Conservation (phyloP, 768 basidiomycete genomes). For the Termitomyces sp. region DNA sequence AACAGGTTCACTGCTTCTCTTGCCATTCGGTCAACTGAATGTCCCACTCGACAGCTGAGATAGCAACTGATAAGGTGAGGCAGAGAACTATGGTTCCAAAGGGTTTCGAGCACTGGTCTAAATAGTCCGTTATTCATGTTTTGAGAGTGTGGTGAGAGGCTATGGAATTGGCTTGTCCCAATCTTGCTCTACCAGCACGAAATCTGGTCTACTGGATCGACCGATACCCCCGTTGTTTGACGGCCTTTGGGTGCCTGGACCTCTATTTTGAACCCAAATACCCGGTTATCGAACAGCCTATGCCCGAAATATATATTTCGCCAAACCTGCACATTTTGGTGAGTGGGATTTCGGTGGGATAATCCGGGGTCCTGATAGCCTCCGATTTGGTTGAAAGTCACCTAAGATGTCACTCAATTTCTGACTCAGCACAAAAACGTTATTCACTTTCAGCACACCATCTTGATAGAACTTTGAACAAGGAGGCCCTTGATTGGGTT, state of each 20-base stretch:
- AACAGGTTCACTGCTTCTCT: not conserved
- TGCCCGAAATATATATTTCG: not conserved
- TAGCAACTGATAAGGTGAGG: no score
- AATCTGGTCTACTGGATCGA: not conserved
- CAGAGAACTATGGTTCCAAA: no score
- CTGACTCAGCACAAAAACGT: slow-evolving; percentile 11
- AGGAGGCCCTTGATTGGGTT: slow-evolving; percentile 8
- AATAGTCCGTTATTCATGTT: not conserved
- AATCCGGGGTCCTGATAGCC: not conserved
- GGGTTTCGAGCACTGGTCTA: not conserved
- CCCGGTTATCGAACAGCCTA: not conserved
- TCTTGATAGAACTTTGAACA: slow-evolving; percentile 14
- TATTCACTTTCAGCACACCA: slow-evolving; percentile 11
- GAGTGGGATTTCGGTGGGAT: not conserved
- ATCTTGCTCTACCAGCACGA: not conserved
- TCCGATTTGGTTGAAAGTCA: slow-evolving; percentile 10
- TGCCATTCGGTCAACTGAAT: not conserved
- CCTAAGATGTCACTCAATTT: slow-evolving; percentile 10
- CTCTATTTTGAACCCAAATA: not conserved
- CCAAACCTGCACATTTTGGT: not conserved
- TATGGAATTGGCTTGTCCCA: not conserved
- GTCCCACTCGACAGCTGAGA: not conserved
- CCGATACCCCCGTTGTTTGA: not conserved
- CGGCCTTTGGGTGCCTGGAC: not conserved
- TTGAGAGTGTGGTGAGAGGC: not conserved